Conservation (phyloP, 495 filamentous ascomycete genomes). For the Penicillium psychrofluorescens region DNA sequence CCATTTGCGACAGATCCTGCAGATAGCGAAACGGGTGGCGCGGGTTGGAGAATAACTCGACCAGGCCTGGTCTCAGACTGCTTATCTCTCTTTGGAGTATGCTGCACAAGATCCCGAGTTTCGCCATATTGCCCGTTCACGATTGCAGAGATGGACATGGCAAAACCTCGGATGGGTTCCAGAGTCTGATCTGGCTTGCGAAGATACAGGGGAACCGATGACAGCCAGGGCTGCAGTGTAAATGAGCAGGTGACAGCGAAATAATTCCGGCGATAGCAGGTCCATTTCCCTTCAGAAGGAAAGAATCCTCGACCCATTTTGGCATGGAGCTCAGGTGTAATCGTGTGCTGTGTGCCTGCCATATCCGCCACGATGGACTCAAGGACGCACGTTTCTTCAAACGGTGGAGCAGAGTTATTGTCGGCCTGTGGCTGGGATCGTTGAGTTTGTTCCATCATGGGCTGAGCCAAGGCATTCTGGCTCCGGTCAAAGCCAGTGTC, state of each 20-base stretch:
- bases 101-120: slow-evolving; percentile 80
- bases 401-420: slow-evolving; percentile 37
- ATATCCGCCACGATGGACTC: slow-evolving; percentile 51
- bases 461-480: slow-evolving; percentile 22
- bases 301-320: slow-evolving; percentile 94
- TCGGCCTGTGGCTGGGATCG: slow-evolving; percentile 26
- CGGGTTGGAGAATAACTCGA: slow-evolving; percentile 61
- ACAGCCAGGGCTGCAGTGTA: slow-evolving; percentile 48
- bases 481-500: slow-evolving; percentile 29
- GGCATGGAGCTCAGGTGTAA: slow-evolving; percentile 73
- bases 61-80: slow-evolving; percentile 75
- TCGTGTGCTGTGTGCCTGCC: slow-evolving; percentile 29
- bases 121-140: slow-evolving; percentile 74
- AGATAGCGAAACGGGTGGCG: slow-evolving; percentile 44
- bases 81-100: slow-evolving; percentile 93
- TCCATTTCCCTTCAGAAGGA: slow-evolving; percentile 80
- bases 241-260: slow-evolving; percentile 84
- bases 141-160: slow-evolving; percentile 80
- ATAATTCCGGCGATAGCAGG: slow-evolving; percentile 93
- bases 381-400: slow-evolving; percentile 48
- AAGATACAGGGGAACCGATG: slow-evolving; percentile 40
- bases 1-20: slow-evolving; percentile 16
- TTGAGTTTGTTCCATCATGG: slow-evolving; percentile 24
- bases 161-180: slow-evolving; percentile 56
- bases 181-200: slow-evolving; percentile 40